These are phyloP conservation scores for Apophysomyces ossiformis DNA, from an alignment of 371 early-diverging fungal species.

Conservation along the genomic window DNA sequence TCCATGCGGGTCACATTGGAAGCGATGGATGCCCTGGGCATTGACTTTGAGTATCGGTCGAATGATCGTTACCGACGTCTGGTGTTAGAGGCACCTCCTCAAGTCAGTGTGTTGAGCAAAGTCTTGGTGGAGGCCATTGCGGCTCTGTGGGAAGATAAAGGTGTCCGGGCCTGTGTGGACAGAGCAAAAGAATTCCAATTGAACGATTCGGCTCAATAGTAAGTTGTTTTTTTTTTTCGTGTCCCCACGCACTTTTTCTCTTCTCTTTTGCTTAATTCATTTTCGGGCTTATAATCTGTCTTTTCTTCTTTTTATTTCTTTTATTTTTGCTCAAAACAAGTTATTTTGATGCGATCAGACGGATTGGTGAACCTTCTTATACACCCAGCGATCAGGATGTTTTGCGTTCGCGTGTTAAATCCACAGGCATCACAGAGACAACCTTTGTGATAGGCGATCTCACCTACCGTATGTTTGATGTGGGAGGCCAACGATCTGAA, in stretches of 20 bases:
- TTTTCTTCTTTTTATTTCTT: slow-evolving; percentile 6
- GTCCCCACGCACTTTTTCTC: too few species aligned
- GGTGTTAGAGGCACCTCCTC: slow-evolving; percentile 73
- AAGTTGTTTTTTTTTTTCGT: too few species aligned
- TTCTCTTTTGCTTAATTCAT: too few species aligned
- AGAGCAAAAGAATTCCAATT: slow-evolving; percentile 88
- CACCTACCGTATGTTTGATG: slow-evolving; percentile 90
- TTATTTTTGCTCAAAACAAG: slow-evolving; percentile 26
- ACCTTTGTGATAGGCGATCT: slow-evolving; percentile 83
- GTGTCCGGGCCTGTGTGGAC: slow-evolving; percentile 75
- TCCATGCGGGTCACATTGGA: slow-evolving; percentile 94
- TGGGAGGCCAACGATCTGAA: slow-evolving; percentile 87
- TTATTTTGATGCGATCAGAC: slow-evolving; percentile 93
- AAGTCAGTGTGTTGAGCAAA: slow-evolving; percentile 84
- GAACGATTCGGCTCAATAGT: slow-evolving; percentile 86
- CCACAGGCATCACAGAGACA: slow-evolving; percentile 89
- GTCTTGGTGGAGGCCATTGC: slow-evolving; percentile 74
- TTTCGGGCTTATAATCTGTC: neutral
- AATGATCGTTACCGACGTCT: slow-evolving; percentile 62
- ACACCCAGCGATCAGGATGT: slow-evolving; percentile 88
- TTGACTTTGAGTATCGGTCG: slow-evolving; percentile 62
- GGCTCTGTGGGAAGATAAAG: slow-evolving; percentile 80
- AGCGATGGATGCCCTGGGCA: slow-evolving; percentile 87
- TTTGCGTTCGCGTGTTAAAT: slow-evolving; percentile 81
- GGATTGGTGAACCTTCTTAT: slow-evolving; percentile 77